Percentiles rank a stretch among this genome's conserved stretches.
phyloP scores from a whole-genome alignment of 345 rosid species.

The Physaria fendleri region DNA sequence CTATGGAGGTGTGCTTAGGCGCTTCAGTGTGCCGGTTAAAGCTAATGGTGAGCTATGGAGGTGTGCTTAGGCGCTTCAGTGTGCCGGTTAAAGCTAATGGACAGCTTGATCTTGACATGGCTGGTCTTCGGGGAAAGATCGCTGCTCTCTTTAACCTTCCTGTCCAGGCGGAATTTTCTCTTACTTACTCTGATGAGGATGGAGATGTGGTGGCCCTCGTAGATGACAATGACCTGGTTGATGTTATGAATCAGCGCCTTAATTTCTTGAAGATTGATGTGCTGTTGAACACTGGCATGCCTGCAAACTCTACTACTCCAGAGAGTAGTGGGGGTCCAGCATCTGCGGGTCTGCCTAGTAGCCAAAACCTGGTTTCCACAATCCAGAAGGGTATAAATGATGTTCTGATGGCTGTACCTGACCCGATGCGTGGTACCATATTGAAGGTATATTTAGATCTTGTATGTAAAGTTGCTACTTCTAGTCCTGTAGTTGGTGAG shows the following conservation, averaged over 20 bases:
- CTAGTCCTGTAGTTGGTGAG: too few species aligned
- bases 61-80: too few species aligned
- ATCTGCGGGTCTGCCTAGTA: slow-evolving; percentile 38
- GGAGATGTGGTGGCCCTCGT: slow-evolving; percentile 77
- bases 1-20: slow-evolving; percentile 66
- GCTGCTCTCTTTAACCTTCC: slow-evolving; percentile 52
- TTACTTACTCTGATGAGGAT: slow-evolving; percentile 88
- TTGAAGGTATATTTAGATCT: slow-evolving; percentile 51
- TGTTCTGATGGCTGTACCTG: too few species aligned
- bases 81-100: too few species aligned
- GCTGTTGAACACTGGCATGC: slow-evolving; percentile 30
- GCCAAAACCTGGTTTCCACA: too few species aligned
- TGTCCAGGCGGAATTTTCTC: slow-evolving; percentile 38
- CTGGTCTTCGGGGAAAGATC: too few species aligned
- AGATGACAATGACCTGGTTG: slow-evolving; percentile 65
- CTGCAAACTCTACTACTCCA: slow-evolving; percentile 26
- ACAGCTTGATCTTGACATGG: slow-evolving; percentile 64
- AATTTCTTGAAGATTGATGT: slow-evolving; percentile 68
- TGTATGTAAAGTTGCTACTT: slow-evolving; percentile 43
- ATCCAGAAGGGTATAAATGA: too few species aligned
- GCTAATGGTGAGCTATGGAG: too few species aligned
- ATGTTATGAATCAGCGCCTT: slow-evolving; percentile 62
- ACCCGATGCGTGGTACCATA: slow-evolving; percentile 41
- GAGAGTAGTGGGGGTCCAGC: slow-evolving; percentile 54
- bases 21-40: slow-evolving; percentile 54